These are phyloP conservation scores for Quercus glauca DNA, from an alignment of 306 rosid species.

Conservation along the genomic window DNA sequence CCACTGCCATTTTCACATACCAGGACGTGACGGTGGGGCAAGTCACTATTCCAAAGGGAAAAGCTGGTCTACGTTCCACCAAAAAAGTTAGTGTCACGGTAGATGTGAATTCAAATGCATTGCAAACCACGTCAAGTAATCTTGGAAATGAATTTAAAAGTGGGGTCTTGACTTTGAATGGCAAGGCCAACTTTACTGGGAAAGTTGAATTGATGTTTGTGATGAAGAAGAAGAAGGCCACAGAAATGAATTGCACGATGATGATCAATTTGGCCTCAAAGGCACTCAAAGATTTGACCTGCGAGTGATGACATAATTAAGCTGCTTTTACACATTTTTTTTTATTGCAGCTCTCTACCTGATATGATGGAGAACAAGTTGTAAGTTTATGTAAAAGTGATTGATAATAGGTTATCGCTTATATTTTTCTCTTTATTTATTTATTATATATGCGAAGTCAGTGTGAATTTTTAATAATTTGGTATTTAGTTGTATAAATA, in stretches of 20 bases:
- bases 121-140: not conserved
- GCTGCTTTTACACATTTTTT: too few relatives aligned
- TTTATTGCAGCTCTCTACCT: too few relatives aligned
- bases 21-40: constrained; percentile 8
- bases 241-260: constrained; percentile 24
- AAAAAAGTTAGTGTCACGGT: constrained; percentile 23
- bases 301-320: not conserved
- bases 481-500: too few relatives aligned
- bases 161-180: constrained; percentile 12
- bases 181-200: constrained; percentile 23
- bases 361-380: fast-evolving
- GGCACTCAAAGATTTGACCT: not conserved
- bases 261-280: constrained; percentile 4
- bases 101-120: constrained; percentile 1
- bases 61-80: constrained; percentile 22
- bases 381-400: too few relatives aligned
- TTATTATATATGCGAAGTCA: too few relatives aligned
- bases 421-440: not conserved
- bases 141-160: constrained; percentile 18
- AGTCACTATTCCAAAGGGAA: constrained; percentile 13
- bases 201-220: constrained; percentile 20
- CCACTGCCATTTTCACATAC: constrained; percentile 10
- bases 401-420: too few relatives aligned
- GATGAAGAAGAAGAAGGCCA: constrained; percentile 25
- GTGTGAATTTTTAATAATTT: too few relatives aligned